These are phyloP conservation scores for Alnus glutinosa DNA, from an alignment of 306 rosid genomes.

Conservation along the genomic window DNA sequence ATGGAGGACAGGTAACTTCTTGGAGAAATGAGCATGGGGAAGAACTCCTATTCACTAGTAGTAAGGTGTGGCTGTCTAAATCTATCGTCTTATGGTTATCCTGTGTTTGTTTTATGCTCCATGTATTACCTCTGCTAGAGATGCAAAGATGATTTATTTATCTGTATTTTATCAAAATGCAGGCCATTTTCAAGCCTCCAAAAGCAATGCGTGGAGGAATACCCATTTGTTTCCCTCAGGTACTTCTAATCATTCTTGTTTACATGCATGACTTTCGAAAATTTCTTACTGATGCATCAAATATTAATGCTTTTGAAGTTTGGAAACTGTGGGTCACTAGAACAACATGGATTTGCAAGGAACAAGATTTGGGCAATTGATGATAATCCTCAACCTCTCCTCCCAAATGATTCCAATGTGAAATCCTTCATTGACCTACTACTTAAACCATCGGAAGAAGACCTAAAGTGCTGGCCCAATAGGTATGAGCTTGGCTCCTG, in stretches of 20 bases:
- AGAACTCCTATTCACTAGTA: constrained; percentile 90
- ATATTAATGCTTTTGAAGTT: constrained; percentile 49
- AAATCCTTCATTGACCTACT: constrained; percentile 70
- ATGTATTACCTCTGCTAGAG: constrained; percentile 8
- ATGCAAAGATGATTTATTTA: constrained; percentile 16
- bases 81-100: background rate
- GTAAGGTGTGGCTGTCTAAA: constrained; percentile 53
- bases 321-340: constrained; percentile 80
- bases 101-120: background rate
- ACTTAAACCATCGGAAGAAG: constrained; percentile 82
- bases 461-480: constrained; percentile 78
- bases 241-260: constrained; percentile 27
- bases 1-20: constrained; percentile 90
- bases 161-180: constrained; percentile 23
- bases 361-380: constrained; percentile 84
- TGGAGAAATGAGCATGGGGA: constrained; percentile 87
- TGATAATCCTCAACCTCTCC: constrained; percentile 63
- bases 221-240: constrained; percentile 93
- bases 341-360: constrained; percentile 92
- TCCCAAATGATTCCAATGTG: constrained; percentile 48
- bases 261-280: constrained; percentile 6
- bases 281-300: constrained; percentile 17
- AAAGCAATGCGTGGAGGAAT: constrained; percentile 91
- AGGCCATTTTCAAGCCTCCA: constrained; percentile 72
- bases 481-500: constrained; percentile 32